These are phyloP conservation scores for Psilocybe mexicana DNA, from an alignment of 1,284 basidiomycete species.

Conservation along the genomic window DNA sequence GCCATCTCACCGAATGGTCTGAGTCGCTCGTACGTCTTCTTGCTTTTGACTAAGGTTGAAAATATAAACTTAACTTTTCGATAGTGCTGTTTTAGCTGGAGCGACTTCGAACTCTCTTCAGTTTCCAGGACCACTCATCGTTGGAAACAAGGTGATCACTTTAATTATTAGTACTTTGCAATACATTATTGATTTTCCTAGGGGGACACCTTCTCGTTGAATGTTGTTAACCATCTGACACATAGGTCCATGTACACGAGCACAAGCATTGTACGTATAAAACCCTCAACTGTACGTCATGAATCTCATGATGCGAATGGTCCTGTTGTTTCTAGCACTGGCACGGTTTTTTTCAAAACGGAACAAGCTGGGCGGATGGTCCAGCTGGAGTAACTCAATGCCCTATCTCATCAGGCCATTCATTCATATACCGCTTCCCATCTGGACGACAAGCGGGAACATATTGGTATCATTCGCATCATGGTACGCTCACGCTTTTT, in stretches of 20 bases:
- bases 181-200: not conserved
- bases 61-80: not conserved
- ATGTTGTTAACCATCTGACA: conserved; percentile 32
- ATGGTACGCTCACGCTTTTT: conserved; percentile 23
- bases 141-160: conserved; percentile 15
- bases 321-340: conserved; percentile 14
- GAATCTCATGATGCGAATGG: not conserved
- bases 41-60: not conserved
- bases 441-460: conserved; percentile 26
- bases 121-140: conserved; percentile 22
- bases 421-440: conserved; percentile 33
- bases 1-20: conserved; percentile 24
- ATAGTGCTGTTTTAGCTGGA: conserved; percentile 19
- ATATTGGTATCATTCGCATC: conserved; percentile 48
- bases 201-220: conserved; percentile 31
- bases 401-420: conserved; percentile 28
- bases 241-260: conserved; percentile 33
- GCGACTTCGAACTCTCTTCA: not conserved
- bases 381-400: conserved; percentile 29
- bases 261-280: conserved; percentile 33
- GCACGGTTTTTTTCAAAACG: conserved; percentile 34
- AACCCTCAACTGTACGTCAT: not conserved
- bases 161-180: not conserved
- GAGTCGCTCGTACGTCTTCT: conserved; percentile 25
- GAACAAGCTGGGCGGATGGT: conserved; percentile 32